These are phyloP conservation scores for Geranium rotundifolium DNA, from an alignment of 345 rosid species.

Conservation along the genomic window DNA sequence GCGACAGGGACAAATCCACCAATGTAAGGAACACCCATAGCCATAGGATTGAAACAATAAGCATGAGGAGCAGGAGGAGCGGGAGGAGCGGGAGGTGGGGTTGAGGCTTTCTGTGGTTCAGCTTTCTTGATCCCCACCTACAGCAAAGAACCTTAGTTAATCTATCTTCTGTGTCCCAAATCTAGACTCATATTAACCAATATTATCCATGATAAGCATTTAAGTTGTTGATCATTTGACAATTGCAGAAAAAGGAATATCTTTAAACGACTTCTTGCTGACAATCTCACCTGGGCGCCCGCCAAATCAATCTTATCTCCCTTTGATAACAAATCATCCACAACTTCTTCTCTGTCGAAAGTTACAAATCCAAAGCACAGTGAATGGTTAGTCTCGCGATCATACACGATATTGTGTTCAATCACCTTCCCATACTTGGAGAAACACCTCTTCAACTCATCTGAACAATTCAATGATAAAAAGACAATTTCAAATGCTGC, in stretches of 20 bases:
- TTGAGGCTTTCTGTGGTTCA: constrained; percentile 95
- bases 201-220: not conserved
- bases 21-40: too few species aligned
- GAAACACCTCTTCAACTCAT: constrained; percentile 70
- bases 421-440: constrained; percentile 59
- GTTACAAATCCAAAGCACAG: constrained; percentile 88
- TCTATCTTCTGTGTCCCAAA: constrained; percentile 55
- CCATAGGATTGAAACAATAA: constrained; percentile 33
- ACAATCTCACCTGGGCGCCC: constrained; percentile 75
- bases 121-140: constrained; percentile 99
- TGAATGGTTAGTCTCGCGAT: constrained; percentile 82
- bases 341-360: constrained; percentile 74
- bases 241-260: not conserved
- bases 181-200: constrained; percentile 7
- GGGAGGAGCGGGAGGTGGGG: constrained; percentile 29
- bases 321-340: constrained; percentile 63
- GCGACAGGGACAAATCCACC: constrained; percentile 83
- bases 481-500: too few species aligned
- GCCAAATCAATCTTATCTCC: constrained; percentile 96
- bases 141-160: constrained; percentile 92
- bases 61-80: constrained; percentile 28
- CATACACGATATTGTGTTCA: constrained; percentile 81
- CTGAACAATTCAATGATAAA: constrained; percentile 23
- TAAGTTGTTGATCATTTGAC: not conserved
- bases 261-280: constrained; percentile 11